Evolutionary conservation across 768 basidiomycete genomes (phyloP).

Genomic region (Serendipita sp.): DNA sequence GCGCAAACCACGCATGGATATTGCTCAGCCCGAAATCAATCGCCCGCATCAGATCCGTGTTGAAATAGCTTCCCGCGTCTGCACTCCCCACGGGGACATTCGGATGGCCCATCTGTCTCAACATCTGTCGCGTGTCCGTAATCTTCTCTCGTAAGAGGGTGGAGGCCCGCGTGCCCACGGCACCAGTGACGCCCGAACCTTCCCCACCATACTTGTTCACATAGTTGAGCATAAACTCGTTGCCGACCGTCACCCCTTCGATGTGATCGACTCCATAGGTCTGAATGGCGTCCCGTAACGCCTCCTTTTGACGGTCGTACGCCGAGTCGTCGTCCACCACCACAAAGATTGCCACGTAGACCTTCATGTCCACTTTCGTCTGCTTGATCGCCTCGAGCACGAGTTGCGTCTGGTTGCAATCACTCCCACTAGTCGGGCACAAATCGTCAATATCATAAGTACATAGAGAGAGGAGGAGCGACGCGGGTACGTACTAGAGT

Average conservation of each 20-base stretch:
- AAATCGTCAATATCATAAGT: too few relatives aligned
- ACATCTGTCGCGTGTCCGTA: conserved; percentile 30
- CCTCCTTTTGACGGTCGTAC: conserved; percentile 55
- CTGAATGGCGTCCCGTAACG: conserved; percentile 51
- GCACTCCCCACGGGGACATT: conserved; percentile 53
- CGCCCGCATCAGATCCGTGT: conserved; percentile 41
- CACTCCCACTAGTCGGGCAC: conserved; percentile 3
- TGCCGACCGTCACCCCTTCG: conserved; percentile 76
- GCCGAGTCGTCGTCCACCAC: conserved; percentile 29
- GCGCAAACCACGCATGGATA: conserved; percentile 57
- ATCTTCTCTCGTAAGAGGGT: conserved; percentile 50
- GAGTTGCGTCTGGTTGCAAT: conserved; percentile 25
- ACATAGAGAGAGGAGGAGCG: not conserved
- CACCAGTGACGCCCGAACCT: not conserved
- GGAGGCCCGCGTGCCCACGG: conserved; percentile 29
- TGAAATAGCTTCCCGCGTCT: conserved; percentile 81
- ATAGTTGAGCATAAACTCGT: conserved; percentile 75
- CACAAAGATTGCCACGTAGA: conserved; percentile 62
- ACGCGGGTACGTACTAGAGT: not conserved
- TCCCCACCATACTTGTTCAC: conserved; percentile 15
- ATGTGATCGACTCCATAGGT: conserved; percentile 66
- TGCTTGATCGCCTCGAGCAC: conserved; percentile 75
- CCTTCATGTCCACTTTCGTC: conserved; percentile 75
- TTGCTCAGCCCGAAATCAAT: conserved; percentile 42
- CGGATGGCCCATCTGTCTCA: conserved; percentile 19